These are phyloP conservation scores for Arabis hirsuta DNA, from an alignment of 345 rosid genomes.

Conservation along the genomic window DNA sequence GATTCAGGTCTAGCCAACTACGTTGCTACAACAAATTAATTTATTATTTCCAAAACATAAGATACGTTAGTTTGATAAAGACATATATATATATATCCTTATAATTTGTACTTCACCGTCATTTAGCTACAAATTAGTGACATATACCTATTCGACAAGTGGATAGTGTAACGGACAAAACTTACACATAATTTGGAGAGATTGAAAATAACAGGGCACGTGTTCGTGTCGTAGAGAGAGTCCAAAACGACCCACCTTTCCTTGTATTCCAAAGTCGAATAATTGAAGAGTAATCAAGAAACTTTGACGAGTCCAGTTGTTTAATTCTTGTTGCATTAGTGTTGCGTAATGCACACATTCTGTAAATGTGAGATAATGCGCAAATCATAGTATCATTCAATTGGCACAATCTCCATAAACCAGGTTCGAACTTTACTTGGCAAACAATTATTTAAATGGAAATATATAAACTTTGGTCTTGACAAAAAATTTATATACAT, in stretches of 20 bases:
- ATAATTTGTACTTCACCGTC: constrained; percentile 4
- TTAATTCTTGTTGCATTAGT: constrained; percentile 16
- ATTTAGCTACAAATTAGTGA: constrained; percentile 14
- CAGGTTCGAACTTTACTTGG: too few relatives aligned
- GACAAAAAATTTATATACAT: too few relatives aligned
- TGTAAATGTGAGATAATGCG: neutral
- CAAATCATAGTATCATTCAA: neutral
- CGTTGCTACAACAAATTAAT: too few relatives aligned
- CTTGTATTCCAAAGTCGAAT: neutral
- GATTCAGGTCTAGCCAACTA: too few relatives aligned
- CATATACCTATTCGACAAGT: constrained; percentile 14
- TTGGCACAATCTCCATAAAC: too few relatives aligned
- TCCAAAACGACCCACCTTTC: constrained; percentile 13
- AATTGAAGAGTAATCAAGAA: constrained; percentile 2
- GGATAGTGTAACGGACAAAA: constrained; percentile 32
- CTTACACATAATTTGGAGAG: constrained; percentile 22
- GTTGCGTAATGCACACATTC: constrained; percentile 3
- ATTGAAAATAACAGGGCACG: constrained; percentile 36
- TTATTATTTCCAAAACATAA: neutral
- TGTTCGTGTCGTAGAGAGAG: constrained; percentile 33
- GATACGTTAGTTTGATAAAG: neutral
- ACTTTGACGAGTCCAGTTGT: constrained; percentile 16
- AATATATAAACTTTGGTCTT: too few relatives aligned
- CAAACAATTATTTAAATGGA: too few relatives aligned
- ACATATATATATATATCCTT: neutral